These are phyloP conservation scores for Gynandropsis gynandra DNA, from an alignment of 345 rosid species.

Conservation along the genomic window DNA sequence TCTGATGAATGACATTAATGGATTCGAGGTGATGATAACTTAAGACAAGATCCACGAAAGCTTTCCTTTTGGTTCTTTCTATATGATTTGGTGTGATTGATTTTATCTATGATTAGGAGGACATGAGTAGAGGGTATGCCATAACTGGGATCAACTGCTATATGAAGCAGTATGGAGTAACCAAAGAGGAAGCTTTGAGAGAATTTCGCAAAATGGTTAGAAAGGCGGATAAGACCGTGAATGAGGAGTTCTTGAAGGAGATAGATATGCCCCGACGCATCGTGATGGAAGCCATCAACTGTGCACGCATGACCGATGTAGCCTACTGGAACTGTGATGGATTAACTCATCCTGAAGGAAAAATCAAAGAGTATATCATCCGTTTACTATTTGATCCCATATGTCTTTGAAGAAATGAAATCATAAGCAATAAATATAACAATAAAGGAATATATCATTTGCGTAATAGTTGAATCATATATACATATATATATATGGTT, in stretches of 20 bases:
- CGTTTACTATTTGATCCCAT: constrained; percentile 6
- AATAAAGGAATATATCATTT: too few species aligned
- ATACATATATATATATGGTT: too few species aligned
- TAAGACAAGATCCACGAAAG: too few species aligned
- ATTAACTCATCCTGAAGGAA: constrained; percentile 5
- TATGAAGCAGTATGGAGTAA: constrained; percentile 23
- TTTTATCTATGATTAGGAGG: constrained; percentile 15
- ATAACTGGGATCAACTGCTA: constrained; percentile 2
- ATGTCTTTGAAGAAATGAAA: not conserved
- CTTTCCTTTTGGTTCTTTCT: too few species aligned
- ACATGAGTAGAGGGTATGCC: constrained; percentile 20
- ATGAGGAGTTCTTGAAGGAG: constrained; percentile 17
- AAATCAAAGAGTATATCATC: constrained; percentile 3
- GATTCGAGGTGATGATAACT: constrained; percentile 12
- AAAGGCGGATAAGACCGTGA: not conserved
- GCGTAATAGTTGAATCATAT: too few species aligned
- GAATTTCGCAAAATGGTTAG: not conserved
- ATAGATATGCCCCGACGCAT: not conserved
- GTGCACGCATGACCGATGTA: not conserved
- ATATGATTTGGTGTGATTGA: too few species aligned
- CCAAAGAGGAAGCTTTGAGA: not conserved
- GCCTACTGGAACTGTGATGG: not conserved
- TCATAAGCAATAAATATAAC: too few species aligned
- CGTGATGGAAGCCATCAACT: not conserved
- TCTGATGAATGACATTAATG: constrained; percentile 19